These are phyloP conservation scores for Colletotrichum sojae DNA, from an alignment of 2,329 filamentous ascomycete species.

Conservation along the genomic window DNA sequence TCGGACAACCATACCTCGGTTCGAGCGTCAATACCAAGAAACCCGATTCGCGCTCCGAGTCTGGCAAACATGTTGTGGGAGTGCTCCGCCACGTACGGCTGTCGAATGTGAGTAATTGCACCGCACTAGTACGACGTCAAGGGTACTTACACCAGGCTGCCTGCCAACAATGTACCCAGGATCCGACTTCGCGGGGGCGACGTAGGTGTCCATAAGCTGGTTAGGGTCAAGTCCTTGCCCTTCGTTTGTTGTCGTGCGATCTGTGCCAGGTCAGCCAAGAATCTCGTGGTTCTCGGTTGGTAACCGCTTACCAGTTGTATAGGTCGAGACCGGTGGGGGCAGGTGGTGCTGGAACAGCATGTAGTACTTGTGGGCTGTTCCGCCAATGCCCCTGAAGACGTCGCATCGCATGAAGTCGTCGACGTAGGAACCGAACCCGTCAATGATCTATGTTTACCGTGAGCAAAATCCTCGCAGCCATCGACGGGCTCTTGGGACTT, in stretches of 20 bases:
- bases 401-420: constrained; percentile 93
- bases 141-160: constrained; percentile 75
- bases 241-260: constrained; percentile 33
- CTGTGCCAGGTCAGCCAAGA: constrained; percentile 11
- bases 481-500: constrained; percentile 45
- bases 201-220: constrained; percentile 82
- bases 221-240: constrained; percentile 73
- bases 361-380: constrained; percentile 97
- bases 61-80: constrained; percentile 90
- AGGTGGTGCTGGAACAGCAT: constrained; percentile 97
- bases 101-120: constrained; percentile 51
- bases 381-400: constrained; percentile 93
- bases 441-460: constrained; percentile 76
- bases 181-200: constrained; percentile 70
- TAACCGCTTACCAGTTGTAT: constrained; percentile 76
- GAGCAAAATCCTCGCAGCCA: no score
- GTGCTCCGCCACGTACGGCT: constrained; percentile 90
- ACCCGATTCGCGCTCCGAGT: constrained; percentile 85
- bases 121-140: neutral
- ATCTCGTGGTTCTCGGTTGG: constrained; percentile 49
- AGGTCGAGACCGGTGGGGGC: constrained; percentile 87
- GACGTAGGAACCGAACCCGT: constrained; percentile 94
- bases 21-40: constrained; percentile 91
- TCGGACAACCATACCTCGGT: constrained; percentile 74
- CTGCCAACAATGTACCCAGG: constrained; percentile 83